These are phyloP conservation scores for Lenzites betulinus DNA, from an alignment of 768 basidiomycete genomes.

Conservation along the genomic window DNA sequence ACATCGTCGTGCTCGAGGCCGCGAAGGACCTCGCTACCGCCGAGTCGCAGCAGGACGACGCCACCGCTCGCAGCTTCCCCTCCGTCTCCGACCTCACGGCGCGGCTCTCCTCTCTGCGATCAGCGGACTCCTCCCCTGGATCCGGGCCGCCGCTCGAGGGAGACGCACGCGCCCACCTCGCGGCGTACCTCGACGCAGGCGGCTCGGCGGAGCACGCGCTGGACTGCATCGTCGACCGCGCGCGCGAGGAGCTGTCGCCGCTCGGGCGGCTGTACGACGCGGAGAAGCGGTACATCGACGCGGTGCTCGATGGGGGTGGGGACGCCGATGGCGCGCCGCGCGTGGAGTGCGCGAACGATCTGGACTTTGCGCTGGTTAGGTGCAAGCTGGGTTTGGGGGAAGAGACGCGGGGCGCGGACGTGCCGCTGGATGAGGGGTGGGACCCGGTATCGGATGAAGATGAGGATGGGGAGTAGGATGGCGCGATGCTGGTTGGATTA, in stretches of 20 bases:
- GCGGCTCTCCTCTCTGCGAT: conserved; percentile 1
- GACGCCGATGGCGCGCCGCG: conserved; percentile 22
- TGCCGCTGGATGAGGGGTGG: not conserved
- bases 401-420: conserved; percentile 6
- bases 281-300: conserved; percentile 24
- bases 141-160: not conserved
- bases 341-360: conserved; percentile 33
- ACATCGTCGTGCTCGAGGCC: conserved; percentile 28
- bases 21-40: conserved; percentile 24
- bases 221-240: conserved; percentile 33
- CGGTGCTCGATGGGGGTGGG: conserved; percentile 2
- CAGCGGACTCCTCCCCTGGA: not conserved
- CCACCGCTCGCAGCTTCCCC: conserved; percentile 15
- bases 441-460: not conserved
- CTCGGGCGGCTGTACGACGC: conserved; percentile 29
- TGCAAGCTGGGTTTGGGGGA: conserved; percentile 29
- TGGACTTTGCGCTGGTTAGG: conserved; percentile 34
- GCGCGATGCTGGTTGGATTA: not conserved
- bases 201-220: conserved; percentile 33
- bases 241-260: conserved; percentile 29
- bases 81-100: conserved; percentile 17
- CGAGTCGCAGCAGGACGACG: not conserved
- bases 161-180: conserved; percentile 13
- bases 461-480: not conserved
- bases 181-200: conserved; percentile 29